Base-by-base conservation (phyloP, 768 basidiomycete species). In the Holtermanniella nyarrowii region DNA sequence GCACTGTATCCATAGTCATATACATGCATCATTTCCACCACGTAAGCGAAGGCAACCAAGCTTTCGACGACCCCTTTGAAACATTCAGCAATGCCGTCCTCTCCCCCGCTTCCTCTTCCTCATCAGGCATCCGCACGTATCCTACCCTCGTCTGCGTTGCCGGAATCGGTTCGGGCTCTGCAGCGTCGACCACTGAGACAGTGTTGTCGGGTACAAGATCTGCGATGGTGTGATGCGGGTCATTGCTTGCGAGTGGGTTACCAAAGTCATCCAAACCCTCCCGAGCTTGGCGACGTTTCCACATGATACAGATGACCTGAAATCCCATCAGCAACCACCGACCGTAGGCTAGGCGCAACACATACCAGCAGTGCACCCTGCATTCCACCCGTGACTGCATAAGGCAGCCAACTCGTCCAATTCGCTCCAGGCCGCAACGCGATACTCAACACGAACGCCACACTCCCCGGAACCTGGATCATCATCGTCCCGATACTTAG, bases 401-500 rank as follows among this genome's bases (percentile, higher is more conserved):
- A 73, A 21, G 65, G 56, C 22, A 69, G 23, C 73, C 73, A 75
- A 25, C 65, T 68, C 7, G 70, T 71, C 68, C 70, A 74, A 53
- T 72, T 62, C 20, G 72, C 71, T 0, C 72, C 72, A 10, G 64
- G 63, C 27, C 74, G 52, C 7, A 65, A 45, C 0, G 59, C 61
- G 42, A 73, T 45, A 49, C 67, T 86, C 3, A 83, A 56, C 4
- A 87, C 84, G 83, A 96, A 91, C n/a, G 87, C 66, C 2, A 86
- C 74, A 1, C 86, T 84, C 3, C 90, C 91, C 2, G 90, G 90
- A 12, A 81, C 88, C 72, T 97, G 93, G 14, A 99, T 86, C 44
- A 80, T 73, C 93, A 99, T 96, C 82, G 88, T 96, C 0, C 85
- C 84, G 51, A 99, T 86, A 63, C 88, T 90, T 14, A 97, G 75